Conservation (phyloP, 2,329 filamentous ascomycete species). For the Pochonia chlamydosporia region DNA sequence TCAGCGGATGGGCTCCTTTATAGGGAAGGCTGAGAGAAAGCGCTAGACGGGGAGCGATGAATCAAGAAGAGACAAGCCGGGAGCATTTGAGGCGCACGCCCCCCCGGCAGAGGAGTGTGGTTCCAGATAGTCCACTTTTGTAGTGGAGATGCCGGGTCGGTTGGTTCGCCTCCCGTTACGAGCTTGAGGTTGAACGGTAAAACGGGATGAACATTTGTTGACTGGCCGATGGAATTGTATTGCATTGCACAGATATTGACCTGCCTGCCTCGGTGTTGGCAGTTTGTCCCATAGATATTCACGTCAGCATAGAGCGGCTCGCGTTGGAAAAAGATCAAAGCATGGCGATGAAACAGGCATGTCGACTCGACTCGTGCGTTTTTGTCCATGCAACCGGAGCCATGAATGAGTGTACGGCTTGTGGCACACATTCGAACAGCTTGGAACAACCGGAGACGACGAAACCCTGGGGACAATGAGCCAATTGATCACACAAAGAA, state of each 20-base stretch:
- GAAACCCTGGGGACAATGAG: too few relatives aligned
- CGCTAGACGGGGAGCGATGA: conserved; percentile 6
- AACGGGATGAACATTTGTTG: too few relatives aligned
- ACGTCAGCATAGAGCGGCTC: background rate
- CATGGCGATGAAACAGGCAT: too few relatives aligned
- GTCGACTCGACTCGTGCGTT: background rate
- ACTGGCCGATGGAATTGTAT: too few relatives aligned
- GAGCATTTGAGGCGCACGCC: background rate
- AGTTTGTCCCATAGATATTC: background rate
- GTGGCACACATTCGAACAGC: conserved; percentile 1
- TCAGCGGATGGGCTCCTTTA: conserved; percentile 10
- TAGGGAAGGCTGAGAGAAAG: conserved; percentile 6
- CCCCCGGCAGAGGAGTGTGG: background rate
- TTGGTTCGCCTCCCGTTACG: conserved; percentile 4
- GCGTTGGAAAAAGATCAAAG: background rate
- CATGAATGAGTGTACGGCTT: background rate
- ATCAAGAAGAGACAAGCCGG: conserved; percentile 2
- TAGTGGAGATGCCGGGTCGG: conserved; percentile 6
- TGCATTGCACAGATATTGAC: too few relatives aligned
- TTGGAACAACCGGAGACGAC: too few relatives aligned
- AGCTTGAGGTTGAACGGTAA: too few relatives aligned
- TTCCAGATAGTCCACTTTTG: conserved; percentile 3
- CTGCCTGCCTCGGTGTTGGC: background rate
- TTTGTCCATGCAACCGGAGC: conserved; percentile 1
- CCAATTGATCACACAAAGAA: too few relatives aligned